Conservation (phyloP, 176 grass and related monocot species). For the Oryza glaberrima region DNA sequence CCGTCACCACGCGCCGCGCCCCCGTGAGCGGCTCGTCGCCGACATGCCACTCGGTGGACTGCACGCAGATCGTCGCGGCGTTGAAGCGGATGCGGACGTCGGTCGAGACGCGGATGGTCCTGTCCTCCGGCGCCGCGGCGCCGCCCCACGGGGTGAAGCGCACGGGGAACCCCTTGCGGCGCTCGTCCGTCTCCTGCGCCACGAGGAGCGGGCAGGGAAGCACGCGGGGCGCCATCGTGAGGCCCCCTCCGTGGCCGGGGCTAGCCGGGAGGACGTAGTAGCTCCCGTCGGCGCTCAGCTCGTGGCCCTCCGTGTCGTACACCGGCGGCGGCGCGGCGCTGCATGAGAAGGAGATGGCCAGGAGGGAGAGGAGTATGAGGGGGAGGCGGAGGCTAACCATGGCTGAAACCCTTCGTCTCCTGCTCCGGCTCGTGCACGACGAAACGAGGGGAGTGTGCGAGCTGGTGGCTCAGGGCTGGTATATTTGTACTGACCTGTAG, state of each 20-base stretch:
- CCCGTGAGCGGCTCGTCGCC: constrained; percentile 4
- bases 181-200: constrained; percentile 44
- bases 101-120: constrained; percentile 30
- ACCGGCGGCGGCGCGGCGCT: constrained; percentile 5
- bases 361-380: constrained; percentile 17
- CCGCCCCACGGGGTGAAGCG: constrained; percentile 19
- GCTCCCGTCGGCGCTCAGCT: constrained; percentile 30
- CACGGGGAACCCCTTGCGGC: constrained; percentile 38
- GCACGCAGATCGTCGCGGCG: constrained; percentile 47
- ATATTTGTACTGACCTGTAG: constrained; percentile 32
- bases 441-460: not conserved
- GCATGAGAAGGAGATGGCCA: constrained; percentile 17
- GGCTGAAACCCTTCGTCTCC: not conserved
- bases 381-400: not conserved
- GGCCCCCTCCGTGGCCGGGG: constrained; percentile 42
- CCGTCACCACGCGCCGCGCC: constrained; percentile 44
- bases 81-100: constrained; percentile 56
- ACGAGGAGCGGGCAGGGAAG: constrained; percentile 58
- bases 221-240: constrained; percentile 35
- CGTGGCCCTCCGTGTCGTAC: constrained; percentile 48
- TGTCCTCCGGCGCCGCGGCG: not conserved
- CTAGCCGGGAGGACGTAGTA: constrained; percentile 57
- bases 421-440: not conserved
- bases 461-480: not conserved
- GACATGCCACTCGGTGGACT: constrained; percentile 60